A percentile compares a stretch with the other conserved stretches of the same genome.
Conservation (phyloP, 1,284 basidiomycete species). For the Pseudozyma flocculosa region DNA sequence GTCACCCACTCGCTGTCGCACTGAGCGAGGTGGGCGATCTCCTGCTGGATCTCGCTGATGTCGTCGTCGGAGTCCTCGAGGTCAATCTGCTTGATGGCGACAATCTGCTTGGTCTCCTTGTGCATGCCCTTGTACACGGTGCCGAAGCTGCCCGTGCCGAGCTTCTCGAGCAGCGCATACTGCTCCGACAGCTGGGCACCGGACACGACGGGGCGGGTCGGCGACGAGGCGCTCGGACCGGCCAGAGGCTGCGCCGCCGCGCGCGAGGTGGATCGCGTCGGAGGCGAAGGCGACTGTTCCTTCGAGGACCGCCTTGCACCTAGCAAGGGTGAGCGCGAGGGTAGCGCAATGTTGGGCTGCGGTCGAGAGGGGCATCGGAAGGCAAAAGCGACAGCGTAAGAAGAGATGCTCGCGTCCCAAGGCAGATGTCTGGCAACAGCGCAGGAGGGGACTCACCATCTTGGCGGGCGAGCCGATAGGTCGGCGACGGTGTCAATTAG, state of each 20-base stretch:
- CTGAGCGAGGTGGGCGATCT: slow-evolving; percentile 91
- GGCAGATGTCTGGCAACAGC: no score
- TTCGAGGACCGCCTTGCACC: slow-evolving; percentile 23
- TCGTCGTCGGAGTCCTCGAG: slow-evolving; percentile 61
- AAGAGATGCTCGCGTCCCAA: no score
- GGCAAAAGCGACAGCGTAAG: no score
- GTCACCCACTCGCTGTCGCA: slow-evolving; percentile 96
- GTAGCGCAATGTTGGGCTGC: slow-evolving; percentile 38
- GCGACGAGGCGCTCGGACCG: slow-evolving; percentile 18
- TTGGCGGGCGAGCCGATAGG: no score
- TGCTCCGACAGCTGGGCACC: slow-evolving; percentile 59
- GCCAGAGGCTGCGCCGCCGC: slow-evolving; percentile 12
- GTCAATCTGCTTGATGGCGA: slow-evolving; percentile 94
- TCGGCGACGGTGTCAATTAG: no score
- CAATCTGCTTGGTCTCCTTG: slow-evolving; percentile 86
- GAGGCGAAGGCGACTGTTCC: slow-evolving; percentile 24
- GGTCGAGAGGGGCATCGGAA: background rate
- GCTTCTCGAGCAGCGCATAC: slow-evolving; percentile 89
- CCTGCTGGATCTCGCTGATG: slow-evolving; percentile 75
- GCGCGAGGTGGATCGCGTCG: slow-evolving; percentile 23
- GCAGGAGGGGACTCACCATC: no score
- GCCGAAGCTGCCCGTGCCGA: slow-evolving; percentile 96
- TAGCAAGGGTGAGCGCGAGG: slow-evolving; percentile 43
- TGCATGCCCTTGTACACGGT: slow-evolving; percentile 91
- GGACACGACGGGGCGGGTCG: slow-evolving; percentile 17